These are phyloP conservation scores for Aphanomyces astaci DNA, from an alignment of 352 stramenopile species.

Conservation along the genomic window DNA sequence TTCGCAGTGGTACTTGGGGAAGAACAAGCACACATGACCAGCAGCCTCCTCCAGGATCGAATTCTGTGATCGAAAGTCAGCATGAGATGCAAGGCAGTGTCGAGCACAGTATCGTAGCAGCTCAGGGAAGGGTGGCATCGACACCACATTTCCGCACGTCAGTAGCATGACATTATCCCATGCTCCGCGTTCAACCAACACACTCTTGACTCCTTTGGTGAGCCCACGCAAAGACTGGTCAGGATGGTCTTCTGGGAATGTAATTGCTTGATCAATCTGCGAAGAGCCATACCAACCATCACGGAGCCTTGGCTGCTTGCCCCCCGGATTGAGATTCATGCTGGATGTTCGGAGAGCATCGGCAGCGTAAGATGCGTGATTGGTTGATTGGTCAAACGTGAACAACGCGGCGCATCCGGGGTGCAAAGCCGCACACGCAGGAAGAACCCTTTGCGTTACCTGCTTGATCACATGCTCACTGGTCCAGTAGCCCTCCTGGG, in stretches of 20 bases:
- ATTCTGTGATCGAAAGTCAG: neutral
- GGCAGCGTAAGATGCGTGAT: neutral
- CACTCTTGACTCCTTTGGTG: neutral
- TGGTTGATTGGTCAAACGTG: too few relatives aligned
- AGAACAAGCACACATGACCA: neutral
- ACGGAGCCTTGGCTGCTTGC: neutral
- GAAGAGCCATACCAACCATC: neutral
- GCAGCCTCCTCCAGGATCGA: neutral
- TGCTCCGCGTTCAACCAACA: neutral
- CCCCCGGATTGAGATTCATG: neutral
- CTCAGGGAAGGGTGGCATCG: too few relatives aligned
- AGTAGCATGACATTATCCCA: neutral
- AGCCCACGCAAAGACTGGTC: neutral
- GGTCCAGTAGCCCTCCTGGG: neutral
- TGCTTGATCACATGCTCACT: neutral
- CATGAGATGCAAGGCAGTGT: too few relatives aligned
- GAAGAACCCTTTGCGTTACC: neutral
- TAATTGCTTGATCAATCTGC: neutral
- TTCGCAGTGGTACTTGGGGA: too few relatives aligned
- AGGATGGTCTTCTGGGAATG: neutral
- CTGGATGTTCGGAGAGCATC: neutral
- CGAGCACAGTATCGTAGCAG: too few relatives aligned
- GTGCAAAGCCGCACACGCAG: neutral
- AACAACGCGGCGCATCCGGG: too few relatives aligned
- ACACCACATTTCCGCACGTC: neutral